phyloP scores from a whole-genome alignment of 2,329 filamentous ascomycete genomes.

The Colletotrichum echinochloae region DNA sequence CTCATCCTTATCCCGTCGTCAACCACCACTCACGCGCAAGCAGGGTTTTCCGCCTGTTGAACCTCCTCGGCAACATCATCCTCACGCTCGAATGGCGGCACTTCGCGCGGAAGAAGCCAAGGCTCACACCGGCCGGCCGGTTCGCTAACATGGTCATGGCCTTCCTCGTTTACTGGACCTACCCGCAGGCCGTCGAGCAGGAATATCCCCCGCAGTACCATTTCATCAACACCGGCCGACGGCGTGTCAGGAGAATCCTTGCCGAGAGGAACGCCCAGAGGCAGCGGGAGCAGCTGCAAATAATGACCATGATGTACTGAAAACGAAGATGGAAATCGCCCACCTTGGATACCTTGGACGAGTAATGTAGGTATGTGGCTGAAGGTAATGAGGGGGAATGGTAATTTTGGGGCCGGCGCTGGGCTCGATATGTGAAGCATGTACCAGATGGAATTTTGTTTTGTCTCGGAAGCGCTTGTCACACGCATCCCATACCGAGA shows the following conservation, averaged over 20 bases:
- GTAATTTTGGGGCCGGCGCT: background rate
- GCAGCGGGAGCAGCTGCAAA: slow-evolving; percentile 31
- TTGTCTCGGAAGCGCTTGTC: background rate
- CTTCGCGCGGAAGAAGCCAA: slow-evolving; percentile 52
- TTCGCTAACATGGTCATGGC: slow-evolving; percentile 47
- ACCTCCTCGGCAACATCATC: slow-evolving; percentile 53
- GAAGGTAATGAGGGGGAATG: background rate
- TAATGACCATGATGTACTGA: slow-evolving; percentile 33
- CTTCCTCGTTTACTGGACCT: slow-evolving; percentile 55
- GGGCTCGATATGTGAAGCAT: background rate
- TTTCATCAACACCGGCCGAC: slow-evolving; percentile 36
- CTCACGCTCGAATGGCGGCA: slow-evolving; percentile 54
- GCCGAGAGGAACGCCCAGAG: slow-evolving; percentile 34
- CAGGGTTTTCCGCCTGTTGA: slow-evolving; percentile 54
- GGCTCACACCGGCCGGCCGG: slow-evolving; percentile 13
- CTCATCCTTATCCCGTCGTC: background rate
- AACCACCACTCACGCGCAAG: slow-evolving; percentile 22
- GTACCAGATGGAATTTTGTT: background rate
- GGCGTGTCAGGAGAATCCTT: slow-evolving; percentile 35
- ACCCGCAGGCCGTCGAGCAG: slow-evolving; percentile 55
- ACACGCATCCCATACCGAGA: background rate
- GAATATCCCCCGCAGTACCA: slow-evolving; percentile 47
- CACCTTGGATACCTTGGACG: background rate
- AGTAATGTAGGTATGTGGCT: background rate
- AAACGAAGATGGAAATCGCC: background rate